Percentiles rank a stretch among this genome's conserved stretches.
These are phyloP conservation scores for Tuber umbilicatum DNA, from an alignment of 495 filamentous ascomycete species.

Conservation along the genomic window DNA sequence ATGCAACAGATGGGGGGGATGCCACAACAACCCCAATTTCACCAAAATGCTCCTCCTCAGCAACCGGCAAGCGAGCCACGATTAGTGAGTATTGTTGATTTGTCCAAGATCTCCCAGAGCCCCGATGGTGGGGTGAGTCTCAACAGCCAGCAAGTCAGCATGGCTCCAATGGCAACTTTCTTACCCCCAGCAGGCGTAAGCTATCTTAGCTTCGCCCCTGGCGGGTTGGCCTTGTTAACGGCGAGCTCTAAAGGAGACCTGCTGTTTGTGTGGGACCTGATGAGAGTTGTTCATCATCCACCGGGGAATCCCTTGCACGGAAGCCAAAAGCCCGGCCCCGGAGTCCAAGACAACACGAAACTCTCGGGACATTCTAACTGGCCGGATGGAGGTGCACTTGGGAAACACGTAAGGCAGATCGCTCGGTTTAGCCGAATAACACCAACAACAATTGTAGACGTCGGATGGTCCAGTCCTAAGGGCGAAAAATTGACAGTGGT, in stretches of 20 bases:
- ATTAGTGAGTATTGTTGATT: conserved; percentile 75
- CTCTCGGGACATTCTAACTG: not conserved
- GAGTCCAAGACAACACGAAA: conserved; percentile 38
- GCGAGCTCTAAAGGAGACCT: conserved; percentile 89
- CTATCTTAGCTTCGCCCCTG: conserved; percentile 81
- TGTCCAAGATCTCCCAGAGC: conserved; percentile 53
- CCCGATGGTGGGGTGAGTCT: conserved; percentile 34
- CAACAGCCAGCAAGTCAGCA: conserved; percentile 30
- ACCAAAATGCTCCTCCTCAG: conserved; percentile 9
- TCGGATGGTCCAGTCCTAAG: conserved; percentile 75
- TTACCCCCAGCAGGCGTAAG: conserved; percentile 78
- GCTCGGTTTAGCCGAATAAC: conserved; percentile 85
- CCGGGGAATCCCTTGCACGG: conserved; percentile 21
- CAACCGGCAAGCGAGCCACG: conserved; percentile 57
- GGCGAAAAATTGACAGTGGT: conserved; percentile 77
- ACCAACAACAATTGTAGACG: conserved; percentile 78
- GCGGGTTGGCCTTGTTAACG: conserved; percentile 74
- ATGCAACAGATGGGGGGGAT: conserved; percentile 37
- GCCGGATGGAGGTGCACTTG: conserved; percentile 26
- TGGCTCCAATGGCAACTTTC: conserved; percentile 69
- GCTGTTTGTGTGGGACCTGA: conserved; percentile 86
- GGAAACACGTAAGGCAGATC: conserved; percentile 68
- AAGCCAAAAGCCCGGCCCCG: conserved; percentile 20
- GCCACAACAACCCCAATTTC: conserved; percentile 36
- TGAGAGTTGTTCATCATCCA: conserved; percentile 50